Conservation (phyloP, 441 rosid species). For the Croton laevigatus region DNA sequence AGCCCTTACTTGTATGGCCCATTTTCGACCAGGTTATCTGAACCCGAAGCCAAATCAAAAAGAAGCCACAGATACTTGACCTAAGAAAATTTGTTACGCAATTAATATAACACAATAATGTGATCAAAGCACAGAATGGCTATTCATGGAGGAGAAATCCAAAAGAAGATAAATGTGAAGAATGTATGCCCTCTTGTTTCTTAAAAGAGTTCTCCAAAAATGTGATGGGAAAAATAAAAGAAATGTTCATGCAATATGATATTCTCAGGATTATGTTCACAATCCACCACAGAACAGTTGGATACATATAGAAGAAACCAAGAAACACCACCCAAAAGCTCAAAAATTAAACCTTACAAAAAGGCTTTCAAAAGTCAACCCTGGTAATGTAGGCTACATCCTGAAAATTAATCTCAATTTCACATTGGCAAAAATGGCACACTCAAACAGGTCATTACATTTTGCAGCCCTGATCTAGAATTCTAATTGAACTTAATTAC, state of each 20-base stretch:
- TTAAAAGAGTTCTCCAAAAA: not conserved
- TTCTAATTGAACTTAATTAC: not conserved
- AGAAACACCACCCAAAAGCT: no score
- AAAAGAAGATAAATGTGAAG: not conserved
- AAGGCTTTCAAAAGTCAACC: not conserved
- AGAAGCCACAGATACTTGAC: constrained; percentile 97
- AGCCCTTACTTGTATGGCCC: constrained; percentile 91
- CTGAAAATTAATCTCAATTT: not conserved
- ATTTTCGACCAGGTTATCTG: constrained; percentile 93
- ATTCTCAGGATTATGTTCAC: no score
- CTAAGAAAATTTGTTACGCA: constrained; percentile 34
- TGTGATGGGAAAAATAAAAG: not conserved
- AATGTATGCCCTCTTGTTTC: not conserved
- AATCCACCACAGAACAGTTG: no score
- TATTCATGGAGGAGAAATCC: not conserved
- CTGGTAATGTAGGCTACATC: not conserved
- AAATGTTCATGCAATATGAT: no score
- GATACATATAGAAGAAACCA: no score
- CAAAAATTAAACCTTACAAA: no score
- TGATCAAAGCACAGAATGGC: not conserved
- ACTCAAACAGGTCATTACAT: not conserved
- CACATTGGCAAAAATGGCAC: not conserved
- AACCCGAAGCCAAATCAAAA: constrained; percentile 85
- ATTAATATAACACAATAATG: constrained; percentile 12
- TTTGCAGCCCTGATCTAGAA: not conserved